Conservation (phyloP, 176 grass and related monocot genomes). For the Areca catechu region DNA sequence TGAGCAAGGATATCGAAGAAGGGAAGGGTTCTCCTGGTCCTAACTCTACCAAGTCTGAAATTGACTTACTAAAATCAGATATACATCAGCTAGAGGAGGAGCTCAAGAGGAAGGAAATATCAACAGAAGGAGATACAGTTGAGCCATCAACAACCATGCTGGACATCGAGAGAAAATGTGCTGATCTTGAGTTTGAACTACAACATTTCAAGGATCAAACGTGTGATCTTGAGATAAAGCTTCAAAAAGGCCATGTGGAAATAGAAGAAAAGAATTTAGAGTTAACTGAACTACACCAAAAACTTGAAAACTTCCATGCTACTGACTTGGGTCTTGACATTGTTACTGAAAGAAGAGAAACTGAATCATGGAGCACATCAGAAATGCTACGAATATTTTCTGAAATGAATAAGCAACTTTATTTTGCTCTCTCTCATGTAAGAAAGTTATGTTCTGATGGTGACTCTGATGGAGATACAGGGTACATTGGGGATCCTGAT, state of each 20-base stretch:
- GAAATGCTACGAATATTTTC: background rate
- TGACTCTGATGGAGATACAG: background rate
- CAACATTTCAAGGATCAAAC: slow-evolving; percentile 41
- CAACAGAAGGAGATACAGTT: slow-evolving; percentile 11
- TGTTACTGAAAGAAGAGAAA: background rate
- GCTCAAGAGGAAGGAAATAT: slow-evolving; percentile 20
- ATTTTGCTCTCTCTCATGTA: background rate
- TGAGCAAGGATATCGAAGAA: slow-evolving; percentile 27
- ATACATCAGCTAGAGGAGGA: slow-evolving; percentile 36
- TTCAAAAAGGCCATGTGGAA: slow-evolving; percentile 39
- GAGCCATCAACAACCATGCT: slow-evolving; percentile 22
- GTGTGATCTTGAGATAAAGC: slow-evolving; percentile 41
- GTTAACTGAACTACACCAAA: slow-evolving; percentile 39
- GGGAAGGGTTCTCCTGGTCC: slow-evolving; percentile 23
- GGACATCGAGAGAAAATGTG: slow-evolving; percentile 54
- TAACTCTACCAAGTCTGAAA: slow-evolving; percentile 25
- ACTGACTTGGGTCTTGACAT: slow-evolving; percentile 20
- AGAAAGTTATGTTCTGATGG: background rate
- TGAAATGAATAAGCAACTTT: background rate
- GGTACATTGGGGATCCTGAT: background rate
- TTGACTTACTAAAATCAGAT: slow-evolving; percentile 33
- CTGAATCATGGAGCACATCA: background rate
- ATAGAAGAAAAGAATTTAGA: slow-evolving; percentile 43
- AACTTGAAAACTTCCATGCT: slow-evolving; percentile 16
- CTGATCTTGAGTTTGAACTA: slow-evolving; percentile 61